Base-by-base conservation (phyloP, 1,139 yeast species). In the Suhomyces coccinellae region DNA sequence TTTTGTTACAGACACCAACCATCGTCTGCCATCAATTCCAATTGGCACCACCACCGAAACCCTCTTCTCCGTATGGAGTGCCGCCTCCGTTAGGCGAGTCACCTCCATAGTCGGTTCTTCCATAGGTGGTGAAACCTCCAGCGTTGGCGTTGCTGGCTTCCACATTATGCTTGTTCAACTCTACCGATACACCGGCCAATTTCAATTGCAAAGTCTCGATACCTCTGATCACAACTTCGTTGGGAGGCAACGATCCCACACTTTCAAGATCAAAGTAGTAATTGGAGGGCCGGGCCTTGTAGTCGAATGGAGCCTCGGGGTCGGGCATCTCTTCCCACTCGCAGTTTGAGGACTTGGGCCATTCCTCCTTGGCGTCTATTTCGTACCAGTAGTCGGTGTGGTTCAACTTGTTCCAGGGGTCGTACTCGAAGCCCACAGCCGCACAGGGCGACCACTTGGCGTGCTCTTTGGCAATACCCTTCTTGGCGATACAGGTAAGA, bases 401-500 rank as follows among this genome's bases (percentile, higher is more conserved):
- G 60, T 86, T 85, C 56, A 95, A 77, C 69, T 93, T 95, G 67
- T 93, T 93, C 96, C 97, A 93, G n/a, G 99, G 99, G 62, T 93
- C 99, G 61, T 93, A 93, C 67, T 93, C 99, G 60, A 93, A 93
- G 20, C 96, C 98, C 46, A 95, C 79, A n/a, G 99, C 99, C 0
- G 97, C 80, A 56, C 96, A 87, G 1, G 99, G 97, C 6, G 95
- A 85, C 99, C 99, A 93, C 62, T 93, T 93, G 43, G 99, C 97
- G 62, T 93, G 99, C 65, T 93, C 99, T 65, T 95, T 93, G 36
- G 98, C 91, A 50, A 95, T 93, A 36, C 99, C 99, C 71, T 93
- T 93, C 66, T 95, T 93, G 44, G 99, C 99, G 52, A 93, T 87
- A 69, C 99, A 93, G 52, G 87, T 84, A 50, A 93, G 71, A 55